Conservation (phyloP, 2,329 filamentous ascomycete species). For the Diaporthe sp. region DNA sequence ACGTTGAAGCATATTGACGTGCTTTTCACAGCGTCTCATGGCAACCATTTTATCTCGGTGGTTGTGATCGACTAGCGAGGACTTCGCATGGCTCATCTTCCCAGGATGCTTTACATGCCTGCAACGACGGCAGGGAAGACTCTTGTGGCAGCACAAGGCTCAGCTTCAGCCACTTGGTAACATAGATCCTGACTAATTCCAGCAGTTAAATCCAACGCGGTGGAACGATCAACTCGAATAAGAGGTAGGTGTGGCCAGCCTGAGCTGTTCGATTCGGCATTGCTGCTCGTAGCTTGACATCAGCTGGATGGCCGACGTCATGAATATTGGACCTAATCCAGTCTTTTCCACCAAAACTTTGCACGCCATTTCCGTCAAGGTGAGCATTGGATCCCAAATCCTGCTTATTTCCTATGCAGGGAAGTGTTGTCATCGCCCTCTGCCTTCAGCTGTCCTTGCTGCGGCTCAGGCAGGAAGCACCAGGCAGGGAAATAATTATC, state of each 20-base stretch:
- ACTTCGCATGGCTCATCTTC: conserved; percentile 74
- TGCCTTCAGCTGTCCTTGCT: background rate
- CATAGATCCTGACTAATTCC: background rate
- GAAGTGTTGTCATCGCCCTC: background rate
- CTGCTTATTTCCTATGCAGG: background rate
- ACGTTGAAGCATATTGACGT: conserved; percentile 77
- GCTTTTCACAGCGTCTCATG: conserved; percentile 61
- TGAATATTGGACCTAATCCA: no score
- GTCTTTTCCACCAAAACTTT: no score
- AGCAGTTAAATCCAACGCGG: no score
- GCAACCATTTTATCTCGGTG: conserved; percentile 73
- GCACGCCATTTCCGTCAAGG: background rate
- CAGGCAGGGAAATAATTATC: background rate
- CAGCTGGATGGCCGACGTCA: background rate
- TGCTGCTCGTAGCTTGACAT: no score
- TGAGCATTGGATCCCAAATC: background rate
- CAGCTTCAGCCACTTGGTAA: conserved; percentile 58
- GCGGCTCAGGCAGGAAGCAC: background rate
- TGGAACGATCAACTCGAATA: no score
- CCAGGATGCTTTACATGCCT: conserved; percentile 49
- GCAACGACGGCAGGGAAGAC: conserved; percentile 61
- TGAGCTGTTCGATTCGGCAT: no score
- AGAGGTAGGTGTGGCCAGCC: no score
- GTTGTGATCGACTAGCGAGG: conserved; percentile 77
- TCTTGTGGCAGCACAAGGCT: conserved; percentile 71